Conservation (phyloP, 441 rosid species). For the Euphorbia celastroides region DNA sequence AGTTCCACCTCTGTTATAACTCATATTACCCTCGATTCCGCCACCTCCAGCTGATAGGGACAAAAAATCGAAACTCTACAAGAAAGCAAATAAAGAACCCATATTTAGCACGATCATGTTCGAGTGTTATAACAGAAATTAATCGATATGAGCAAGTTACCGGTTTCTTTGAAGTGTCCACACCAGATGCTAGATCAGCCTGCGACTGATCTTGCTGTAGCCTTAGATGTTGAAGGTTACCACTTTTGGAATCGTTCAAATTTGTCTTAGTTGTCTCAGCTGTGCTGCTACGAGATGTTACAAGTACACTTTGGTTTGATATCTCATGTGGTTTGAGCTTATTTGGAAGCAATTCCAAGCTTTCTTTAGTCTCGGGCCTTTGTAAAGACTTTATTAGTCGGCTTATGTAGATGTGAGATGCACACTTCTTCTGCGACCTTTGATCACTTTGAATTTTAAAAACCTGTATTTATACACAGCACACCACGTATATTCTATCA, state of each 20-base stretch:
- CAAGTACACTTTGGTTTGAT: conserved; percentile 30
- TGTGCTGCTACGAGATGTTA: conserved; percentile 15
- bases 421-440: conserved; percentile 47
- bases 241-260: conserved; percentile 25
- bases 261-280: conserved; percentile 20
- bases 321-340: conserved; percentile 30
- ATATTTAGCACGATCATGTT: neutral
- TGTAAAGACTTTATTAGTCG: conserved; percentile 48
- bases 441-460: conserved; percentile 22
- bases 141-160: conserved; percentile 21
- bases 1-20: conserved; percentile 26
- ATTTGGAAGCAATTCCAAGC: conserved; percentile 19
- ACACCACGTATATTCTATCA: conserved; percentile 13
- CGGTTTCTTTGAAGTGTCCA: conserved; percentile 38
- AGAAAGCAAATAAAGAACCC: conserved; percentile 16
- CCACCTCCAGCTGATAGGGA: conserved; percentile 45
- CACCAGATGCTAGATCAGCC: conserved; percentile 22
- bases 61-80: conserved; percentile 65
- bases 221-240: conserved; percentile 20
- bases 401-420: conserved; percentile 62
- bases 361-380: conserved; percentile 31
- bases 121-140: neutral
- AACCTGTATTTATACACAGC: conserved; percentile 29
- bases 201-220: conserved; percentile 25
- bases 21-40: conserved; percentile 21